Percentiles rank a stretch among this genome's conserved stretches.
Evolutionary conservation across 306 rosid species (phyloP).

Genomic region (Trichosanthes cucumerina): DNA sequence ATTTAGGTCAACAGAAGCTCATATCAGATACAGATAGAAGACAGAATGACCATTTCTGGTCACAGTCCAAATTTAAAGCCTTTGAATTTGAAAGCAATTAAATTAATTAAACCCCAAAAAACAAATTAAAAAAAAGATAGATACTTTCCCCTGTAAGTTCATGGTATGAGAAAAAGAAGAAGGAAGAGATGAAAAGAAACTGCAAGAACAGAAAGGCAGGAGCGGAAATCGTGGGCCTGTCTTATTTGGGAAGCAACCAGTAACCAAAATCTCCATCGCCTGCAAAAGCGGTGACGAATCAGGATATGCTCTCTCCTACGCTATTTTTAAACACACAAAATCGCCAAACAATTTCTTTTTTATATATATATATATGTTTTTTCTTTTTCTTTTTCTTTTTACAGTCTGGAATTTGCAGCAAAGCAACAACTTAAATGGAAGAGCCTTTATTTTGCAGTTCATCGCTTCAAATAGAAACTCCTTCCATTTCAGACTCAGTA

Average conservation of each 20-base stretch:
- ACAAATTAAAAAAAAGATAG: neutral
- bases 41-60: no score
- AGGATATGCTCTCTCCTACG: neutral
- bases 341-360: no score
- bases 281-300: neutral
- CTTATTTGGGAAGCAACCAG: neutral
- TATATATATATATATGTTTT: no score
- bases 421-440: neutral
- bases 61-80: no score
- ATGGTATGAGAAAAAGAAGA: neutral
- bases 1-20: no score
- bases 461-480: neutral
- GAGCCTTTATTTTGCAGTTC: neutral
- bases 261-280: neutral
- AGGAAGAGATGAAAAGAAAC: neutral
- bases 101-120: no score
- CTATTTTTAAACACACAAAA: neutral
- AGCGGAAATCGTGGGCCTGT: conserved; percentile 2
- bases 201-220: neutral
- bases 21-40: no score
- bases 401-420: neutral
- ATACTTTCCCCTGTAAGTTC: neutral
- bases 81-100: no score
- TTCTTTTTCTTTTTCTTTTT: no score
- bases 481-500: neutral